phyloP scores from a whole-genome alignment of 2,329 filamentous ascomycete species.

The Colletotrichum sp. region DNA sequence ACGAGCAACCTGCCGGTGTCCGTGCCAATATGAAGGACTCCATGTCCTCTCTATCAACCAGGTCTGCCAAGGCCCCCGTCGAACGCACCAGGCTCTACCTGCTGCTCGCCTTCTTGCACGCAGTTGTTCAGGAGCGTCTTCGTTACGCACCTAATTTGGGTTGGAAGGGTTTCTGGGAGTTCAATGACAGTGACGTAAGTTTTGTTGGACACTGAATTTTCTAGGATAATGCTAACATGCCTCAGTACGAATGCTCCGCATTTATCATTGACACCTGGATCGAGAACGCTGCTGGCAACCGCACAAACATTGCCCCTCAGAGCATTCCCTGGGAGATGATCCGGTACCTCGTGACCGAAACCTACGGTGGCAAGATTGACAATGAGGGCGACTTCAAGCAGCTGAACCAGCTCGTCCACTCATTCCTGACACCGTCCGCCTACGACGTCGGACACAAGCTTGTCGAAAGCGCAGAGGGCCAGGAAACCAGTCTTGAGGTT shows the following conservation, averaged over 20 bases:
- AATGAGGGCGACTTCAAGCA: constrained; percentile 82
- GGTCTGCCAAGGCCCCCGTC: constrained; percentile 81
- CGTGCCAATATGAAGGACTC: constrained; percentile 99
- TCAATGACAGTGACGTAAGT: constrained; percentile 98
- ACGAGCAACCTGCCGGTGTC: constrained; percentile 96
- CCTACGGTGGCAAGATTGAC: constrained; percentile 98
- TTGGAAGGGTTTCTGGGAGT: constrained; percentile 99
- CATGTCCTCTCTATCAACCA: constrained; percentile 78
- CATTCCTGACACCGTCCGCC: constrained; percentile 83
- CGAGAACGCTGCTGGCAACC: constrained; percentile 78
- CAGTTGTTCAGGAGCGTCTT: constrained; percentile 91
- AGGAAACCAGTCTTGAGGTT: constrained; percentile 70
- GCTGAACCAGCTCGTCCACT: constrained; percentile 75
- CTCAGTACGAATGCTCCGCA: constrained; percentile 92
- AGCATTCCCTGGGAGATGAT: constrained; percentile 98
- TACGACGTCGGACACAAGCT: constrained; percentile 94
- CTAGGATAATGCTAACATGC: constrained; percentile 1
- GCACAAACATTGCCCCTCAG: constrained; percentile 90
- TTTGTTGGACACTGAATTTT: background rate
- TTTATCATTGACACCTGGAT: constrained; percentile 97
- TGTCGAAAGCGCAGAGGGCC: constrained; percentile 68
- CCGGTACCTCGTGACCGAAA: constrained; percentile 87
- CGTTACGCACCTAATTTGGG: constrained; percentile 92
- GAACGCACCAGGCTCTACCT: constrained; percentile 91
- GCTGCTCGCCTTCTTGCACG: constrained; percentile 91